Base-by-base conservation (phyloP, 805 yeast species). In the Yamadazyma philogaea region DNA sequence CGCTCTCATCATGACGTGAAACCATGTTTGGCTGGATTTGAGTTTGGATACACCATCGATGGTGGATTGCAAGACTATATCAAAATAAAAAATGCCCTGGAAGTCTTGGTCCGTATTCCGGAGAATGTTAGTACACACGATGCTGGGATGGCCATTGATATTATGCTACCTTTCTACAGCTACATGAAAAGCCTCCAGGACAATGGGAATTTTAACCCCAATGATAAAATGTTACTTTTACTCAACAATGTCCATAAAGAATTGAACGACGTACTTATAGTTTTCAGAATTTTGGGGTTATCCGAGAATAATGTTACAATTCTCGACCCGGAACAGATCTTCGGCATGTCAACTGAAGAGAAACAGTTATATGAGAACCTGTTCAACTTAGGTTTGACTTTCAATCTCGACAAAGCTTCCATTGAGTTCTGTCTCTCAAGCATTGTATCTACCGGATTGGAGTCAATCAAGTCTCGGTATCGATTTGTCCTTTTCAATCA, bases 51-150 rank as follows among this genome's bases (percentile, higher is more conserved):
- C 10, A 62, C 61, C 36, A 37, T 68, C 3, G 63, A 68, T 37
- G 74, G 74, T 7, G 74, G 74, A 3, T 48, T 69, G 15, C 73
- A 68, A 47, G 72, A 68, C 34, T 62, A 46, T 43, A 46, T 69
- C 22, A 53, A 57, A 28, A 52, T 68, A 3, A 50, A 50, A 7
- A 50, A 52, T 14, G 39, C 54, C 21, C 43, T 55, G 17, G 49
- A 68, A 33, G 30, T 43, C 2, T 43, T 39, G 30, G 49, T 68
- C 10, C 47, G 45, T 15, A 43, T 68, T 3, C 71, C 72, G 1
- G 47, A 44, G 4, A 54, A 52, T 35, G 54, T 68, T 10, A 59
- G 66, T 34, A 46, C 61, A 18, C 74, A 68, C 46, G 74, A 69
- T 47, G 55, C 59, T 30, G 61, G 67, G 39, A 64, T 65, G 37